Percentiles rank a stretch among this genome's conserved stretches.
These are phyloP conservation scores for Aleurites moluccanus DNA, from an alignment of 441 rosid genomes.

Conservation along the genomic window DNA sequence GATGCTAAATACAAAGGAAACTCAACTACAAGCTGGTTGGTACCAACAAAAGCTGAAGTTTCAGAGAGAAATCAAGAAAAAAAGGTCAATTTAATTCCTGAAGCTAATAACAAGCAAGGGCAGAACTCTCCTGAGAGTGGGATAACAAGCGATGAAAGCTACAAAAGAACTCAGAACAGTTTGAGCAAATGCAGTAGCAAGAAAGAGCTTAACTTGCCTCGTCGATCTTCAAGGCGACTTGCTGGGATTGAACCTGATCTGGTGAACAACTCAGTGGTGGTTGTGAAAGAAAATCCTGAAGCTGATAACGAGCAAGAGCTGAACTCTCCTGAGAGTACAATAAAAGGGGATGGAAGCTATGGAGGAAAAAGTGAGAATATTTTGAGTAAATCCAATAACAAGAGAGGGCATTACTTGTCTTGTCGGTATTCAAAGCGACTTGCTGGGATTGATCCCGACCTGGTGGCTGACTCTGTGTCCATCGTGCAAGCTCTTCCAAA, in stretches of 20 bases:
- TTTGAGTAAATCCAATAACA: conserved; percentile 23
- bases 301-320: conserved; percentile 28
- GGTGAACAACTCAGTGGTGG: neutral
- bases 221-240: conserved; percentile 34
- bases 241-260: conserved; percentile 28
- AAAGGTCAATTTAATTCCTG: conserved; percentile 9
- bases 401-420: conserved; percentile 33
- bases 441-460: conserved; percentile 34
- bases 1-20: conserved; percentile 25
- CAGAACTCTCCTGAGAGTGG: conserved; percentile 21
- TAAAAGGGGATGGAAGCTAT: conserved; percentile 14
- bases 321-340: conserved; percentile 22
- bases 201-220: conserved; percentile 33
- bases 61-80: conserved; percentile 24
- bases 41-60: conserved; percentile 12
- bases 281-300: conserved; percentile 20
- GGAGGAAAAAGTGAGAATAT: conserved; percentile 20
- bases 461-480: conserved; percentile 8
- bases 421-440: conserved; percentile 32
- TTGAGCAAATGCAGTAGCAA: conserved; percentile 23
- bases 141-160: conserved; percentile 17
- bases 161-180: conserved; percentile 20
- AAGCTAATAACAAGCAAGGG: conserved; percentile 28
- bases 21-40: conserved; percentile 17
- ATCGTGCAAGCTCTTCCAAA: conserved; percentile 23